phyloP scores from a whole-genome alignment of 768 basidiomycete genomes.

The Mycena epipterygia region DNA sequence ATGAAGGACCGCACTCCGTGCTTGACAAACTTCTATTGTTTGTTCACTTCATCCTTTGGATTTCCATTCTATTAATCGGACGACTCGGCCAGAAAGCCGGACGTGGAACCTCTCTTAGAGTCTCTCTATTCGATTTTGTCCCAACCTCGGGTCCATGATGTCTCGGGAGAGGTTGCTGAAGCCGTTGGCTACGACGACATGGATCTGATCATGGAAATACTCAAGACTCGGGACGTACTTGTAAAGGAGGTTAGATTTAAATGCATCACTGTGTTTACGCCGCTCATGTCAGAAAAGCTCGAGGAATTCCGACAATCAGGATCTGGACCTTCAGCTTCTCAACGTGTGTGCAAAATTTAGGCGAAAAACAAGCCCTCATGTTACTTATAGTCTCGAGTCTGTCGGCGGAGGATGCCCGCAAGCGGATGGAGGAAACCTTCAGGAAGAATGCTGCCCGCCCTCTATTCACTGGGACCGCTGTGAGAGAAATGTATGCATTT shows the following conservation, averaged over 20 bases:
- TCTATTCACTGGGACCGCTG: slow-evolving; percentile 69
- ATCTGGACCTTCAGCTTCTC: background rate
- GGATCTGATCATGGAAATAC: slow-evolving; percentile 79
- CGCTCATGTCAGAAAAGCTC: slow-evolving; percentile 21
- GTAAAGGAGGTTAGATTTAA: slow-evolving; percentile 61
- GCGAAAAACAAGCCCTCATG: background rate
- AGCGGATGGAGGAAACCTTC: slow-evolving; percentile 73
- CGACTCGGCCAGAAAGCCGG: slow-evolving; percentile 42
- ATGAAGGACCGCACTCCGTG: slow-evolving; percentile 1
- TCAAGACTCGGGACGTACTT: slow-evolving; percentile 67
- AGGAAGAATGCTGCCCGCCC: slow-evolving; percentile 75
- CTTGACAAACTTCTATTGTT: slow-evolving; percentile 38
- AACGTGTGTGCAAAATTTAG: slow-evolving; percentile 10
- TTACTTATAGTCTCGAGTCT: slow-evolving; percentile 34
- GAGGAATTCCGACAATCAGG: slow-evolving; percentile 18
- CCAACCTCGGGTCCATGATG: slow-evolving; percentile 70
- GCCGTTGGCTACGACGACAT: slow-evolving; percentile 88
- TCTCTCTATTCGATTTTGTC: slow-evolving; percentile 60
- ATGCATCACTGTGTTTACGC: background rate
- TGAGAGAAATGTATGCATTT: slow-evolving; percentile 43
- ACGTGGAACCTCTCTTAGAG: slow-evolving; percentile 44
- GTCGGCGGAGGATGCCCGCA: slow-evolving; percentile 64
- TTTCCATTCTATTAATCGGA: slow-evolving; percentile 7
- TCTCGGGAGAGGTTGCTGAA: slow-evolving; percentile 85
- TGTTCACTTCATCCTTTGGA: background rate